Conservation (phyloP, 2,329 filamentous ascomycete species). For the Exophiala spinifera region DNA sequence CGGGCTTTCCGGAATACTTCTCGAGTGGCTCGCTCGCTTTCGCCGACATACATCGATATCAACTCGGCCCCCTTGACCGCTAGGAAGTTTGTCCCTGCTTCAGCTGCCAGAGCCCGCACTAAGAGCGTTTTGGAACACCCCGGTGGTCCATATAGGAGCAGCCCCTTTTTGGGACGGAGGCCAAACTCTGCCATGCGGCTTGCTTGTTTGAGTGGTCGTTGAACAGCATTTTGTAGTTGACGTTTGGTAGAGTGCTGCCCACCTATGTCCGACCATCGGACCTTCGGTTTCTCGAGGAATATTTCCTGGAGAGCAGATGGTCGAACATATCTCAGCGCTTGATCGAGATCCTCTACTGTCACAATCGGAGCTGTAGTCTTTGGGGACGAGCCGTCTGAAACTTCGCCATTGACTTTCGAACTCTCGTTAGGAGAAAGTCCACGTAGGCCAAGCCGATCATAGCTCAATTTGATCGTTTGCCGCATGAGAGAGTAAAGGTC, state of each 20-base stretch:
- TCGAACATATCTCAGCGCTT: conserved; percentile 65
- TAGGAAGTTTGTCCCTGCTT: conserved; percentile 89
- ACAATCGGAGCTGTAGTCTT: conserved; percentile 11
- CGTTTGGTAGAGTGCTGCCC: conserved; percentile 75
- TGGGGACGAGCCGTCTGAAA: not conserved
- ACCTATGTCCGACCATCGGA: conserved; percentile 83
- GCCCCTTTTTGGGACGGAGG: conserved; percentile 68
- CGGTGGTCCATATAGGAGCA: conserved; percentile 86
- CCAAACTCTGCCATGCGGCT: conserved; percentile 51
- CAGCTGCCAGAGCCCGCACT: conserved; percentile 85
- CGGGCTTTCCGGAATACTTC: conserved; percentile 82
- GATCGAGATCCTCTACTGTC: conserved; percentile 55
- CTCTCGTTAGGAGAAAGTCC: not conserved
- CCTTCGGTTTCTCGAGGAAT: conserved; percentile 80
- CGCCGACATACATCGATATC: conserved; percentile 94
- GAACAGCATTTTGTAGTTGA: conserved; percentile 55
- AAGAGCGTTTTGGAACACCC: conserved; percentile 93
- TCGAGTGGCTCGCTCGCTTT: conserved; percentile 81
- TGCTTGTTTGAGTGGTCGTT: conserved; percentile 56
- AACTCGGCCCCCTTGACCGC: conserved; percentile 91
- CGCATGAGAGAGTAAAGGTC: conserved; percentile 68
- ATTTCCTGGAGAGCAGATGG: conserved; percentile 88
- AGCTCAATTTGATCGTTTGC: conserved; percentile 39
- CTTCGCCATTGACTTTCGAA: not conserved
- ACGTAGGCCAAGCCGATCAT: conserved; percentile 1